Conservation (phyloP, 2,329 filamentous ascomycete species). For the Capronia americana region DNA sequence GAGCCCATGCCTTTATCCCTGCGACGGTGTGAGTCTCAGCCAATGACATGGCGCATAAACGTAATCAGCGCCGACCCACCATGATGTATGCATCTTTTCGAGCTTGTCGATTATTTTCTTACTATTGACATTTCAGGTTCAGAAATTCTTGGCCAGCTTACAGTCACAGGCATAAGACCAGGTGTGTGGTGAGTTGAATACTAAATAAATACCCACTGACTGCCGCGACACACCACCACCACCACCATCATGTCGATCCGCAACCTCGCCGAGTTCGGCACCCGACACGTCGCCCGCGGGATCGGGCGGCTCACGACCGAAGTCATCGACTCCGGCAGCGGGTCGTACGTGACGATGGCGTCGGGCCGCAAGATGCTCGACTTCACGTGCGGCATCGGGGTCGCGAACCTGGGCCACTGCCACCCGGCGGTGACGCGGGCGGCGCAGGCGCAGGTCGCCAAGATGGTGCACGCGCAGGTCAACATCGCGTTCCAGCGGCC, state of each 20-base stretch:
- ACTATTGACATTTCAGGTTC: neutral
- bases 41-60: slow-evolving; percentile 18
- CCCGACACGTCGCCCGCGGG: slow-evolving; percentile 40
- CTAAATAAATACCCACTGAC: no score
- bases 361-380: slow-evolving; percentile 44
- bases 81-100: neutral
- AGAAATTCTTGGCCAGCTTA: neutral
- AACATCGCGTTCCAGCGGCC: slow-evolving; percentile 52
- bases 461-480: slow-evolving; percentile 50
- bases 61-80: slow-evolving; percentile 12
- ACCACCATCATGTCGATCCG: slow-evolving; percentile 3
- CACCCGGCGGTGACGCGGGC: slow-evolving; percentile 47
- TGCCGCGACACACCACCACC: neutral
- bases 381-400: slow-evolving; percentile 47
- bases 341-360: slow-evolving; percentile 45
- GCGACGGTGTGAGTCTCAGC: no score
- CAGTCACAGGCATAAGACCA: neutral
- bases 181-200: no score
- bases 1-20: neutral
- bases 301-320: slow-evolving; percentile 40
- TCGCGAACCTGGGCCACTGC: slow-evolving; percentile 47
- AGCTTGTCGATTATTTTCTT: neutral
- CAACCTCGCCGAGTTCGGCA: slow-evolving; percentile 42
- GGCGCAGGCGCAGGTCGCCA: slow-evolving; percentile 46
- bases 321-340: slow-evolving; percentile 44